Conservation (phyloP, 108 stramenopile species). For the Cyclotella sp. region DNA sequence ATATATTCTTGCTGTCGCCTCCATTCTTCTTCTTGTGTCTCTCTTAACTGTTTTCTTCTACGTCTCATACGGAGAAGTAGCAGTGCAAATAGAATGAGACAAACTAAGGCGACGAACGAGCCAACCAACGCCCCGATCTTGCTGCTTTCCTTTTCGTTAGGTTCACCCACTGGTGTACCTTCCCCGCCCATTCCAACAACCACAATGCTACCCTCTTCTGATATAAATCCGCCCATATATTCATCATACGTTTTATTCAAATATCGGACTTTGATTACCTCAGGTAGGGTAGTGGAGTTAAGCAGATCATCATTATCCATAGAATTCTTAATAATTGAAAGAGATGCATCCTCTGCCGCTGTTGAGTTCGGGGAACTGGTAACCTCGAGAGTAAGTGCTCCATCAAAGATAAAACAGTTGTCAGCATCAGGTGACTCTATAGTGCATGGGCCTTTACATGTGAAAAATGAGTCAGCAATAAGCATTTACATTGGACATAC, state of each 20-base stretch:
- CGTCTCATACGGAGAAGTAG: conserved; percentile 1
- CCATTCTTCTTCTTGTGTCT: neutral
- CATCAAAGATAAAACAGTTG: conserved; percentile 43
- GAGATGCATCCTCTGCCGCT: conserved; percentile 25
- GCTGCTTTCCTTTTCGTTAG: neutral
- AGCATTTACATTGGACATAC: too few species aligned
- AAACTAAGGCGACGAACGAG: neutral
- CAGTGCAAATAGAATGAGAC: conserved; percentile 2
- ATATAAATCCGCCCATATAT: conserved; percentile 6
- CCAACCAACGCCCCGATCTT: conserved; percentile 4
- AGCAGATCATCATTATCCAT: conserved; percentile 39
- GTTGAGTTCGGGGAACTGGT: neutral
- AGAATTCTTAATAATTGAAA: conserved; percentile 8
- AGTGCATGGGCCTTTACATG: conserved; percentile 23
- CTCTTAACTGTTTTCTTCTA: conserved; percentile 2
- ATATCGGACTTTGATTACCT: conserved; percentile 42
- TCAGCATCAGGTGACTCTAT: conserved; percentile 26
- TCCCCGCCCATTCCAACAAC: neutral
- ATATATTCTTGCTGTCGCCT: conserved; percentile 7
- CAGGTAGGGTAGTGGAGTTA: conserved; percentile 19
- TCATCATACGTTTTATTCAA: conserved; percentile 33
- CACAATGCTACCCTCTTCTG: neutral
- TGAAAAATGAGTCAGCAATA: neutral
- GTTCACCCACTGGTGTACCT: neutral
- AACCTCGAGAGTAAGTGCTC: conserved; percentile 22